phyloP scores from a whole-genome alignment of 306 rosid genomes.

The Glycyrrhiza uralensis region DNA sequence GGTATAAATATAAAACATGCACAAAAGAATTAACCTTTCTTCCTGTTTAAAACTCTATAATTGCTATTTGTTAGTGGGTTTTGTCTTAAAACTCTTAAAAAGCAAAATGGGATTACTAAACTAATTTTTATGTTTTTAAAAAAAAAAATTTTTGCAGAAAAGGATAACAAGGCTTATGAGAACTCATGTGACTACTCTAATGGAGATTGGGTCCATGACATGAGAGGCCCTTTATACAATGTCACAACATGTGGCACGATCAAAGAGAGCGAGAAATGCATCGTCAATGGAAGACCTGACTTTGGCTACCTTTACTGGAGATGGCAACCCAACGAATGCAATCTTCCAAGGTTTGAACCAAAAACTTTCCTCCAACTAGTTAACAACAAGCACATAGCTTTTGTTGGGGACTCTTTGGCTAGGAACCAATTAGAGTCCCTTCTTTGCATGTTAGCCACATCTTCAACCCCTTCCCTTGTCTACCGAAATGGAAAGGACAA shows the following conservation, averaged over 20 bases:
- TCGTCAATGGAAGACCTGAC: constrained; percentile 60
- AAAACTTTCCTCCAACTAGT: constrained; percentile 46
- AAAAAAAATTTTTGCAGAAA: constrained; percentile 31
- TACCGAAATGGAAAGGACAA: constrained; percentile 21
- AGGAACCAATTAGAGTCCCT: constrained; percentile 81
- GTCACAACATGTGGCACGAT: constrained; percentile 53
- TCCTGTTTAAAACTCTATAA: not conserved
- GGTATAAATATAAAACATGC: constrained; percentile 28
- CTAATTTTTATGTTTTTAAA: not conserved
- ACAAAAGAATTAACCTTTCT: not conserved
- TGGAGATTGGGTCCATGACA: constrained; percentile 59
- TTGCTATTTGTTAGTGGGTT: not conserved
- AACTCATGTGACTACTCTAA: constrained; percentile 58
- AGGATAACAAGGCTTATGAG: constrained; percentile 16
- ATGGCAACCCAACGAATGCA: constrained; percentile 65
- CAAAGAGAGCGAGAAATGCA: constrained; percentile 56
- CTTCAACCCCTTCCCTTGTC: constrained; percentile 46
- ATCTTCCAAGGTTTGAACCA: constrained; percentile 70
- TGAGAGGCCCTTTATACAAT: constrained; percentile 51
- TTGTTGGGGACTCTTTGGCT: constrained; percentile 78
- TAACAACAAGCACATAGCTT: constrained; percentile 55
- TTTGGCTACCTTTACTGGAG: constrained; percentile 55
- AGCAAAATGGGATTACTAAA: not conserved
- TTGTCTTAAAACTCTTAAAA: not conserved
- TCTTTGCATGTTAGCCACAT: constrained; percentile 58